Evolutionary conservation across 805 yeast genomes (phyloP).

Genomic region (Nakazawaea peltata): DNA sequence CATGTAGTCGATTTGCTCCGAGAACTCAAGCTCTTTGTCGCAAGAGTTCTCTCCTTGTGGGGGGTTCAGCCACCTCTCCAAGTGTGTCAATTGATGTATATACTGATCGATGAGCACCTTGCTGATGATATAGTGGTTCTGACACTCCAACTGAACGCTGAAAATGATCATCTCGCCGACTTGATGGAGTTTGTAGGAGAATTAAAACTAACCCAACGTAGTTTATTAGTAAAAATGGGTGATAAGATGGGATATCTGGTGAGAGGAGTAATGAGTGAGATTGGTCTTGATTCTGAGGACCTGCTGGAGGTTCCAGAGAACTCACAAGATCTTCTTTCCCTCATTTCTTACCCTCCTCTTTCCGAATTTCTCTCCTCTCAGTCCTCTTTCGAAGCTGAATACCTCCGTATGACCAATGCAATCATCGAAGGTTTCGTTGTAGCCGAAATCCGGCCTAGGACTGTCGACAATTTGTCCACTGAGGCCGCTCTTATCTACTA

Average conservation of each 20-base stretch:
- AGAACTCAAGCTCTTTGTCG: conserved; percentile 27
- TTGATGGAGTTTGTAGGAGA: conserved; percentile 38
- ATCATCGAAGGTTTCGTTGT: conserved; percentile 44
- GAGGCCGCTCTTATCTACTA: conserved; percentile 72
- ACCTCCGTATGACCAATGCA: conserved; percentile 45
- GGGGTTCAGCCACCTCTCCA: conserved; percentile 16
- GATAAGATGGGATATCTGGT: conserved; percentile 19
- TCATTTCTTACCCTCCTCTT: conserved; percentile 15
- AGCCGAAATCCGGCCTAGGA: conserved; percentile 46
- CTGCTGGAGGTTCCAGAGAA: neutral
- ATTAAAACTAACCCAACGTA: conserved; percentile 37
- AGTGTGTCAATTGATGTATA: conserved; percentile 32
- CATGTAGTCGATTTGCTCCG: conserved; percentile 22
- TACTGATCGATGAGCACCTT: conserved; percentile 33
- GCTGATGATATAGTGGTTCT: conserved; percentile 13
- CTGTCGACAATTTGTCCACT: conserved; percentile 66
- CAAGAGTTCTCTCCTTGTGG: conserved; percentile 23
- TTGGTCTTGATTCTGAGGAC: conserved; percentile 7
- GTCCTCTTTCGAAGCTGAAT: conserved; percentile 30
- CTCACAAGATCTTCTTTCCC: too few relatives aligned
- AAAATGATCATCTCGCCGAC: conserved; percentile 10
- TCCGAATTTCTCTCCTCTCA: conserved; percentile 21
- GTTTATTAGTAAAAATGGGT: conserved; percentile 30
- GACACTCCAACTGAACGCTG: conserved; percentile 11
- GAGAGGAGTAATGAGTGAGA: conserved; percentile 19